A percentile compares a stretch with the other conserved stretches of the same genome.
Conservation (phyloP, 164 flowering plant species). For the Chimonanthus salicifolius region DNA sequence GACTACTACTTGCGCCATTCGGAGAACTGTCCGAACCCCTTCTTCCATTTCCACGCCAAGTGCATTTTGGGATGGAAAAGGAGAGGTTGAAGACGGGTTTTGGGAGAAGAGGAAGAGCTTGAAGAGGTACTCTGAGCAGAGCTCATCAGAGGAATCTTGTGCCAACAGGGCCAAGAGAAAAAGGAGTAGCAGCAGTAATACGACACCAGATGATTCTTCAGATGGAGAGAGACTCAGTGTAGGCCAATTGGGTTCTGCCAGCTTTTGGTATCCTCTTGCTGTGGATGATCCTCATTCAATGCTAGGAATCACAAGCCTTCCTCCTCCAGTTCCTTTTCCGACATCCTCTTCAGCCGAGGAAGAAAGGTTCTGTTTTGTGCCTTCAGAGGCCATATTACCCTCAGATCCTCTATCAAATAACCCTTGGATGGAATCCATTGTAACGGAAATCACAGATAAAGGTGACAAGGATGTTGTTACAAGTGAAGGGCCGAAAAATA, state of each 20-base stretch:
- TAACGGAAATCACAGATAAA: conserved; percentile 45
- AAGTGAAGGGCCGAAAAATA: conserved; percentile 31
- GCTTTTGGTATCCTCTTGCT: conserved; percentile 55
- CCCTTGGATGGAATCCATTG: conserved; percentile 64
- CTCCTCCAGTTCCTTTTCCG: conserved; percentile 40
- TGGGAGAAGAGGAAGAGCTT: conserved; percentile 64
- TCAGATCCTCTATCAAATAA: conserved; percentile 37
- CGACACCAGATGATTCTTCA: conserved; percentile 20
- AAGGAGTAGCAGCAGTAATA: conserved; percentile 28
- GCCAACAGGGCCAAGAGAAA: conserved; percentile 57
- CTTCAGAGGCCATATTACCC: conserved; percentile 35
- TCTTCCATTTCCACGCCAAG: conserved; percentile 41
- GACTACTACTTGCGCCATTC: conserved; percentile 47
- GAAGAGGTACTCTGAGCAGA: conserved; percentile 68
- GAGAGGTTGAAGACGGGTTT: conserved; percentile 43
- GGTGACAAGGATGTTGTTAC: conserved; percentile 53
- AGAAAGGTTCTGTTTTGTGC: conserved; percentile 47
- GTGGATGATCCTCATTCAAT: conserved; percentile 30
- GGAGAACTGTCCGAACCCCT: conserved; percentile 51
- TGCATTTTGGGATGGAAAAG: conserved; percentile 31
- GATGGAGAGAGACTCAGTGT: conserved; percentile 35
- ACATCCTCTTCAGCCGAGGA: conserved; percentile 47
- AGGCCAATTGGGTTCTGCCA: conserved; percentile 42
- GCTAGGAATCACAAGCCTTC: conserved; percentile 27
- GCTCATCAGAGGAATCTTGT: conserved; percentile 39